phyloP scores from a whole-genome alignment of 257 asterid species.

The Rhazya stricta region DNA sequence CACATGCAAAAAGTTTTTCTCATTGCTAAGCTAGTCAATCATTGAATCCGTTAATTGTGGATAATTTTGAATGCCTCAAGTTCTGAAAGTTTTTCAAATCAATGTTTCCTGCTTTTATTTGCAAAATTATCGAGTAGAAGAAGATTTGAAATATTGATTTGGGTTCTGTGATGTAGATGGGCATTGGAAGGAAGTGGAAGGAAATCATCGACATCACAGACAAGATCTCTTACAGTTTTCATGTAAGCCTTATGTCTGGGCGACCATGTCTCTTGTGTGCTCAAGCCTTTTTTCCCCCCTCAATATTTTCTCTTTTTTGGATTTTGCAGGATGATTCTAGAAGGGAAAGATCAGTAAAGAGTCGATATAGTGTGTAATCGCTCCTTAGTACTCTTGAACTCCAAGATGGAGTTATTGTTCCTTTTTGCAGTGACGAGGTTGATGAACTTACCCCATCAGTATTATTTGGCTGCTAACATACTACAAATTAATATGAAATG shows the following conservation, averaged over 20 bases:
- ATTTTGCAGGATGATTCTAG: constrained; percentile 69
- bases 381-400: background rate
- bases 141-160: background rate
- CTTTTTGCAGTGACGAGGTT: background rate
- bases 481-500: constrained; percentile 1
- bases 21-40: no score
- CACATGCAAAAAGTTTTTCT: background rate
- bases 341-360: constrained; percentile 55
- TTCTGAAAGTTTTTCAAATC: background rate
- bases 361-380: constrained; percentile 51
- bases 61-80: no score
- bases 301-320: background rate
- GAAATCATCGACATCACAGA: constrained; percentile 62
- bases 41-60: background rate
- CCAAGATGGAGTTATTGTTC: background rate
- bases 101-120: background rate
- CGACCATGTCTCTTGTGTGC: background rate
- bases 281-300: background rate
- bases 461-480: background rate
- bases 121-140: background rate
- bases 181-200: constrained; percentile 96
- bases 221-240: constrained; percentile 61
- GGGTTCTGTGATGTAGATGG: constrained; percentile 46
- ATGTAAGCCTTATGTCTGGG: constrained; percentile 35
- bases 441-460: background rate